phyloP scores from a whole-genome alignment of 306 rosid species.

The Delonix regia region DNA sequence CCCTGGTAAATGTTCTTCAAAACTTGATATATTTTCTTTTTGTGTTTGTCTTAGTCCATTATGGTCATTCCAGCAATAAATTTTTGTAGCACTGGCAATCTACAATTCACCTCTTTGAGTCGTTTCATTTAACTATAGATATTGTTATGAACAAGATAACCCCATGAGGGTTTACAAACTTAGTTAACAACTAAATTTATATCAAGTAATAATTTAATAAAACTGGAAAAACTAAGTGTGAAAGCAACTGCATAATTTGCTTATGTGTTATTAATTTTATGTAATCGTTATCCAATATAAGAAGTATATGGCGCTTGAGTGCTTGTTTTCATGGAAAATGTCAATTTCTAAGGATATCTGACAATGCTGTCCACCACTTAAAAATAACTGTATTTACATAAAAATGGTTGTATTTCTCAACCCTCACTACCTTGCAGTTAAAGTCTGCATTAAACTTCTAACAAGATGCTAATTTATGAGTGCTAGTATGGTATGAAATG shows the following conservation, averaged over 20 bases:
- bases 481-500: neutral
- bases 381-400: neutral
- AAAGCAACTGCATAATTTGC: slow-evolving; percentile 2
- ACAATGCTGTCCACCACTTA: neutral
- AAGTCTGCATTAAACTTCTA: slow-evolving; percentile 18
- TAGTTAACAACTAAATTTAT: slow-evolving; percentile 8
- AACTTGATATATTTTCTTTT: neutral
- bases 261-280: neutral
- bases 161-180: neutral
- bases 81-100: slow-evolving; percentile 19
- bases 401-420: neutral
- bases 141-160: too few relatives aligned
- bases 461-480: neutral
- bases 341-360: neutral
- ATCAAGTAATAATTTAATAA: neutral
- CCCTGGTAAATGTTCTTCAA: neutral
- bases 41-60: slow-evolving; percentile 12
- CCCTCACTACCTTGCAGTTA: neutral
- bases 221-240: slow-evolving; percentile 7
- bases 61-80: neutral
- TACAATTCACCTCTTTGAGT: slow-evolving; percentile 26
- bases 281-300: neutral
- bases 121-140: neutral
- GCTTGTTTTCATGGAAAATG: neutral
- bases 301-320: neutral